Conservation (phyloP, 2,329 filamentous ascomycete species). For the Hypoxylon sp. region DNA sequence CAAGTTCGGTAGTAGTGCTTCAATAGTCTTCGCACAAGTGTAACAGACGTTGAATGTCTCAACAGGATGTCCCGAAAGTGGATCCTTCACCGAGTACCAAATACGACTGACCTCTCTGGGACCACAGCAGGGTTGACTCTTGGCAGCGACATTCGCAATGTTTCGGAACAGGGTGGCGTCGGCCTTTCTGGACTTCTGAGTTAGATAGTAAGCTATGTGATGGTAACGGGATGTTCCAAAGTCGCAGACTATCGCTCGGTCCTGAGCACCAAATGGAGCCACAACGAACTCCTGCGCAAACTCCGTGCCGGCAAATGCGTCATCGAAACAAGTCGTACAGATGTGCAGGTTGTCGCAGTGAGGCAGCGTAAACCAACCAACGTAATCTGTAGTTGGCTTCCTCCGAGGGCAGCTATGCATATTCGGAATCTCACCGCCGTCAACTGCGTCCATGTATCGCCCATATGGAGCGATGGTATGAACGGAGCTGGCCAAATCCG, state of each 20-base stretch:
- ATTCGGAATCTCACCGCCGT: constrained; percentile 52
- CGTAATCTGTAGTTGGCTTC: constrained; percentile 66
- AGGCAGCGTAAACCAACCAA: constrained; percentile 84
- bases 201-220: constrained; percentile 83
- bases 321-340: constrained; percentile 80
- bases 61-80: constrained; percentile 68
- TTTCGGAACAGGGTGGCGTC: constrained; percentile 75
- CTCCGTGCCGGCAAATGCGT: constrained; percentile 72
- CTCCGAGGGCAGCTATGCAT: constrained; percentile 76
- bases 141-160: constrained; percentile 69
- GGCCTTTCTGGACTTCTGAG: constrained; percentile 71
- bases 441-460: constrained; percentile 63
- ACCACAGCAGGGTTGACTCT: constrained; percentile 66
- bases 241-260: constrained; percentile 73
- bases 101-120: constrained; percentile 62
- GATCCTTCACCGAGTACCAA: constrained; percentile 81
- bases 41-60: constrained; percentile 79
- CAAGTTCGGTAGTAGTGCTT: constrained; percentile 77
- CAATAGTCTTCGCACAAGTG: constrained; percentile 75
- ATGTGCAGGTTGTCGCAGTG: constrained; percentile 77
- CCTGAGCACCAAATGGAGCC: constrained; percentile 64
- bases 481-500: constrained; percentile 14
- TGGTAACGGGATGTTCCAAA: constrained; percentile 83
- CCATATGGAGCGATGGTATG: constrained; percentile 57
- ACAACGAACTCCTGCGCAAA: constrained; percentile 74